These are phyloP conservation scores for Glaciozyma martinii DNA, from an alignment of 768 basidiomycete genomes.

Conservation along the genomic window DNA sequence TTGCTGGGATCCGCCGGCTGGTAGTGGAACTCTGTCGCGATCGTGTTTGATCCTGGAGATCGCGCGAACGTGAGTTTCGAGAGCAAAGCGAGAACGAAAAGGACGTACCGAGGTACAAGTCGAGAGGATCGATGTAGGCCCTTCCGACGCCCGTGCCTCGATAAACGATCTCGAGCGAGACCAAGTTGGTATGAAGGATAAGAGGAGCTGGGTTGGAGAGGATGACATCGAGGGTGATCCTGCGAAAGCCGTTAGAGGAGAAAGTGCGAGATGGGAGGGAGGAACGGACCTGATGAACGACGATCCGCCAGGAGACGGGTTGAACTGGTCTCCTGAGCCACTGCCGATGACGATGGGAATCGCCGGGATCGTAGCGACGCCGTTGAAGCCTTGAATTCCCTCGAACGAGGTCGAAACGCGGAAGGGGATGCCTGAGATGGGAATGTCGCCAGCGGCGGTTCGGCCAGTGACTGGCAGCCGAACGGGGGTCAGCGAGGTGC, in stretches of 20 bases:
- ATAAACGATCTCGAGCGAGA: slow-evolving; percentile 55
- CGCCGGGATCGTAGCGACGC: slow-evolving; percentile 46
- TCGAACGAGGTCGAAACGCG: slow-evolving; percentile 49
- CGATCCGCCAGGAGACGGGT: slow-evolving; percentile 3
- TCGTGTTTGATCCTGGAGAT: slow-evolving; percentile 45
- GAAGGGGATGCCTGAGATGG: slow-evolving; percentile 56
- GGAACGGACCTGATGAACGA: slow-evolving; percentile 10
- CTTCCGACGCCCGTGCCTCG: slow-evolving; percentile 43
- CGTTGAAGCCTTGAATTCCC: slow-evolving; percentile 44
- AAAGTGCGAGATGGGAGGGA: too few species aligned
- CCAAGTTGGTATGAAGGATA: slow-evolving; percentile 52
- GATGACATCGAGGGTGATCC: slow-evolving; percentile 17
- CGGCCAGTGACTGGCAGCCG: slow-evolving; percentile 1
- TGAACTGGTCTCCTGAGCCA: slow-evolving; percentile 11
- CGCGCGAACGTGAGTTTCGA: background rate
- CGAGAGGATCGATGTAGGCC: slow-evolving; percentile 41
- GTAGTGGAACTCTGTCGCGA: slow-evolving; percentile 59
- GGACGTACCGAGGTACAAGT: slow-evolving; percentile 37
- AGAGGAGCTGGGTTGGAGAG: slow-evolving; percentile 25
- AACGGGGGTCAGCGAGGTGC: too few species aligned
- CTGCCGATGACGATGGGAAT: slow-evolving; percentile 19
- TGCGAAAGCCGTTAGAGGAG: background rate
- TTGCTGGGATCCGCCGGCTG: slow-evolving; percentile 55
- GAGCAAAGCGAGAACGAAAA: background rate
- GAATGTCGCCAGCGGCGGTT: slow-evolving; percentile 53